These are phyloP conservation scores for Suillus sp. DNA, from an alignment of 768 basidiomycete genomes.

Conservation along the genomic window DNA sequence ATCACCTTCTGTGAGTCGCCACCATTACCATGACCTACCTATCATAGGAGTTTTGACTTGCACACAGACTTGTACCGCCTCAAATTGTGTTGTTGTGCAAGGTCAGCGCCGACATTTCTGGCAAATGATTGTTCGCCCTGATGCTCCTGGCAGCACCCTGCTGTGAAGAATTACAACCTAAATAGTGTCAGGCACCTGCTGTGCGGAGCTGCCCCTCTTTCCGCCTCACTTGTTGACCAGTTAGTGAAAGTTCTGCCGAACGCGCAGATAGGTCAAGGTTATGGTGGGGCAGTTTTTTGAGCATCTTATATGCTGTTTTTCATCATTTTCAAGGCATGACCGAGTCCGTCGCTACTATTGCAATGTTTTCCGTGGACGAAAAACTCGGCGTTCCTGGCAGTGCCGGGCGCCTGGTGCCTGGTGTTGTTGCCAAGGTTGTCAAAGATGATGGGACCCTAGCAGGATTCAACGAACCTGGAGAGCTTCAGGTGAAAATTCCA, in stretches of 20 bases:
- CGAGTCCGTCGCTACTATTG: conserved; percentile 56
- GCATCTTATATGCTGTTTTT: not conserved
- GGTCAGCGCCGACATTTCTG: conserved; percentile 34
- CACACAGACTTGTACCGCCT: conserved; percentile 60
- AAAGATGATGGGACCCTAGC: conserved; percentile 60
- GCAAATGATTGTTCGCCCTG: conserved; percentile 9
- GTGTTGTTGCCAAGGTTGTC: conserved; percentile 53
- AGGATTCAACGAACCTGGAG: conserved; percentile 58
- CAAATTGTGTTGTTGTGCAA: conserved; percentile 70
- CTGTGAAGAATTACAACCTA: conserved; percentile 50
- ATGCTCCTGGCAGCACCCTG: conserved; percentile 46
- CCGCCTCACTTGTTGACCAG: conserved; percentile 52
- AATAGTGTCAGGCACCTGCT: conserved; percentile 53
- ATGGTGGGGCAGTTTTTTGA: conserved; percentile 40
- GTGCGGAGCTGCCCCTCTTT: conserved; percentile 66
- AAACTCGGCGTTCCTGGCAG: conserved; percentile 58
- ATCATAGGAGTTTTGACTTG: not conserved
- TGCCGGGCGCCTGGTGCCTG: conserved; percentile 51
- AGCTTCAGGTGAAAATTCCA: conserved; percentile 51
- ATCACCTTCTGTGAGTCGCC: conserved; percentile 52
- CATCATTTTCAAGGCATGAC: conserved; percentile 55
- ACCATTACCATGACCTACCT: not conserved
- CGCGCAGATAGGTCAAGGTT: conserved; percentile 65
- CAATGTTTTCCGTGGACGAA: conserved; percentile 48
- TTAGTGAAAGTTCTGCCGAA: conserved; percentile 54